Evolutionary conservation across 2,329 filamentous ascomycete species (phyloP).

Genomic region (Gnomoniopsis sp.): DNA sequence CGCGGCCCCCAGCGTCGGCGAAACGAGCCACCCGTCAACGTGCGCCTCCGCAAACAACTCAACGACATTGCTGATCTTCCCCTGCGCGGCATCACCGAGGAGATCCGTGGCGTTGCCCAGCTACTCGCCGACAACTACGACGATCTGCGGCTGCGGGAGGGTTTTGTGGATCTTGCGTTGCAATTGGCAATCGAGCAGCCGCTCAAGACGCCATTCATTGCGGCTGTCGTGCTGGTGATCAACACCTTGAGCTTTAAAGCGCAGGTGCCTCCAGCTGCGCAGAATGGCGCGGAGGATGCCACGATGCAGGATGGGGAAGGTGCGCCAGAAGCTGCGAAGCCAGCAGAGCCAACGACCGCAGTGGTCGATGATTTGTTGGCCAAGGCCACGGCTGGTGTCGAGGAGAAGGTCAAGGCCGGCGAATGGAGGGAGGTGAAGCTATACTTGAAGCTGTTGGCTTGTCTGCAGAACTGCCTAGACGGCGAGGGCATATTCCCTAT

Average conservation of each 20-base stretch:
- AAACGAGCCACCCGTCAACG: conserved; percentile 65
- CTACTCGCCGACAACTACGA: conserved; percentile 80
- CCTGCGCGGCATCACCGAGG: conserved; percentile 73
- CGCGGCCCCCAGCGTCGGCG: conserved; percentile 66
- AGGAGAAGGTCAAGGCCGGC: conserved; percentile 66
- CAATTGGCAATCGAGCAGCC: conserved; percentile 87
- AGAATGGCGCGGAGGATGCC: conserved; percentile 10
- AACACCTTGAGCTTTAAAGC: conserved; percentile 59
- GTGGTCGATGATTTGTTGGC: conserved; percentile 68
- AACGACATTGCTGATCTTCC: conserved; percentile 79
- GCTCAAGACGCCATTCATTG: conserved; percentile 94
- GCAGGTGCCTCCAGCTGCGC: conserved; percentile 37
- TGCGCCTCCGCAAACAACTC: conserved; percentile 74
- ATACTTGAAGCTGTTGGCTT: conserved; percentile 82
- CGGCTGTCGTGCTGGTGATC: conserved; percentile 74
- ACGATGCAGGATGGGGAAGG: conserved; percentile 13
- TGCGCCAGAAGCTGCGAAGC: not conserved
- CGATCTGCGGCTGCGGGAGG: conserved; percentile 71
- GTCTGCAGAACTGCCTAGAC: conserved; percentile 74
- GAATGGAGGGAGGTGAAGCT: conserved; percentile 92
- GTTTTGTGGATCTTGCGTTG: conserved; percentile 69
- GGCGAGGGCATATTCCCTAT: conserved; percentile 83
- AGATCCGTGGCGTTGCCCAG: conserved; percentile 71
- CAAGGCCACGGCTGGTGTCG: conserved; percentile 57
- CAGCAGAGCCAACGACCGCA: conserved; percentile 38